These are phyloP conservation scores for Amylostereum chailletii DNA, from an alignment of 1,284 basidiomycete species.

Conservation along the genomic window DNA sequence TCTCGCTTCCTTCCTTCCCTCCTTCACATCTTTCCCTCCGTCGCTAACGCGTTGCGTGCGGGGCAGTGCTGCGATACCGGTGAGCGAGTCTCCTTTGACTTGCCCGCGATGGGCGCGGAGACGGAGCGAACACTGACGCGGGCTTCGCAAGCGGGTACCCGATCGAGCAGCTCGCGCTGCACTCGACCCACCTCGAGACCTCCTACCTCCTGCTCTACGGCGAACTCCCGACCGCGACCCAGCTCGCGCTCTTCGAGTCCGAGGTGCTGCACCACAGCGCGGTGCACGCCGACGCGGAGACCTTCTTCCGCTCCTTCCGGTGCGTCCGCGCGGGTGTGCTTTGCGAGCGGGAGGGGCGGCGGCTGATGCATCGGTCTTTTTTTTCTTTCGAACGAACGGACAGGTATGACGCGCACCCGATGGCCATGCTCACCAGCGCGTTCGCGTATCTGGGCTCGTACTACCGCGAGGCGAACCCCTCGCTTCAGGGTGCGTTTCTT, in stretches of 20 bases:
- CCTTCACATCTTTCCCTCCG: background rate
- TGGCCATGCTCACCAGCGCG: conserved; percentile 80
- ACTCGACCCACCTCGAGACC: conserved; percentile 73
- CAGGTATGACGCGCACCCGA: conserved; percentile 82
- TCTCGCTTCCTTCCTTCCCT: background rate
- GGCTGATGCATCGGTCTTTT: no score
- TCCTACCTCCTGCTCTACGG: conserved; percentile 87
- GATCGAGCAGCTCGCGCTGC: conserved; percentile 79
- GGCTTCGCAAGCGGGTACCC: conserved; percentile 66
- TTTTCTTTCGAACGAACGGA: no score
- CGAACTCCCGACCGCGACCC: conserved; percentile 57
- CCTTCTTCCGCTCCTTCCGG: conserved; percentile 76
- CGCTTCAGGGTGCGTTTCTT: conserved; percentile 47
- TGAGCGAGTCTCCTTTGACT: conserved; percentile 15
- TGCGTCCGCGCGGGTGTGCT: conserved; percentile 18
- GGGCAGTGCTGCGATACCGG: conserved; percentile 67
- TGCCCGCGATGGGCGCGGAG: background rate
- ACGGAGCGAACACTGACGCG: background rate
- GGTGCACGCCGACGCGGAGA: conserved; percentile 71
- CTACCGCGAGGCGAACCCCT: conserved; percentile 75
- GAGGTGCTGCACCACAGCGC: conserved; percentile 77
- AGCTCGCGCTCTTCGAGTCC: conserved; percentile 54
- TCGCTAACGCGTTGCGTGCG: background rate
- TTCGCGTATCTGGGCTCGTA: conserved; percentile 83
- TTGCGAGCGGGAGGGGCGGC: no score